Conservation (phyloP, 2,329 filamentous ascomycete species). For the Chaetothyriales sp. region DNA sequence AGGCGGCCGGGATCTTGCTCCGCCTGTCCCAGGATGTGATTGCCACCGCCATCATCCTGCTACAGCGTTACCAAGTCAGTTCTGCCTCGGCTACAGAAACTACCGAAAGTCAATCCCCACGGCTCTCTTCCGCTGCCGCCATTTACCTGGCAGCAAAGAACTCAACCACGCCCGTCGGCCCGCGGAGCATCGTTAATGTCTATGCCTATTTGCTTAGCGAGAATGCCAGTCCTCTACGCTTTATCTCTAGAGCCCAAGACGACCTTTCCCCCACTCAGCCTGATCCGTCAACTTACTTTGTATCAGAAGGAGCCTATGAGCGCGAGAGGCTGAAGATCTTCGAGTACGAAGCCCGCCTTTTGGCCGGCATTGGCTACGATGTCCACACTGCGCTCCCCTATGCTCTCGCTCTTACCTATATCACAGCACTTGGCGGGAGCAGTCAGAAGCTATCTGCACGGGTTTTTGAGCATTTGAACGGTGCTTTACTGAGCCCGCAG, state of each 20-base stretch:
- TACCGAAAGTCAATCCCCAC: not conserved
- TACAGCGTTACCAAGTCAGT: conserved; percentile 44
- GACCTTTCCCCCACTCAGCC: conserved; percentile 20
- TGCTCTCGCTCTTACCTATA: conserved; percentile 73
- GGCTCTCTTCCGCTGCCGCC: conserved; percentile 49
- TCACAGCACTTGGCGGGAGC: conserved; percentile 66
- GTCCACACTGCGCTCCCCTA: conserved; percentile 77
- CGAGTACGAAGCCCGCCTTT: conserved; percentile 59
- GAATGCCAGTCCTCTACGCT: conserved; percentile 38
- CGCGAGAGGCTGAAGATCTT: conserved; percentile 50
- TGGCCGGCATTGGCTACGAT: conserved; percentile 64
- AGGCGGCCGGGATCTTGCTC: conserved; percentile 49
- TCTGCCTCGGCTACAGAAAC: too few relatives aligned
- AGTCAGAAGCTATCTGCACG: conserved; percentile 44
- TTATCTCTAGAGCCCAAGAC: conserved; percentile 15
- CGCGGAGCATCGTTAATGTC: conserved; percentile 68
- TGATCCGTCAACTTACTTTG: conserved; percentile 46
- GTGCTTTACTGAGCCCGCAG: conserved; percentile 72
- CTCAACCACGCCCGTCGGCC: conserved; percentile 58
- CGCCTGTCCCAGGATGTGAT: conserved; percentile 73
- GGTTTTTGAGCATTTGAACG: conserved; percentile 67
- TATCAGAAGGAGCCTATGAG: conserved; percentile 59
- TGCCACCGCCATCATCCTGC: conserved; percentile 67
- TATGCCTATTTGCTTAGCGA: conserved; percentile 65
- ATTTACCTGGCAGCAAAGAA: conserved; percentile 74